Conservation (phyloP, 306 rosid genomes). For the Malus sylvestris region DNA sequence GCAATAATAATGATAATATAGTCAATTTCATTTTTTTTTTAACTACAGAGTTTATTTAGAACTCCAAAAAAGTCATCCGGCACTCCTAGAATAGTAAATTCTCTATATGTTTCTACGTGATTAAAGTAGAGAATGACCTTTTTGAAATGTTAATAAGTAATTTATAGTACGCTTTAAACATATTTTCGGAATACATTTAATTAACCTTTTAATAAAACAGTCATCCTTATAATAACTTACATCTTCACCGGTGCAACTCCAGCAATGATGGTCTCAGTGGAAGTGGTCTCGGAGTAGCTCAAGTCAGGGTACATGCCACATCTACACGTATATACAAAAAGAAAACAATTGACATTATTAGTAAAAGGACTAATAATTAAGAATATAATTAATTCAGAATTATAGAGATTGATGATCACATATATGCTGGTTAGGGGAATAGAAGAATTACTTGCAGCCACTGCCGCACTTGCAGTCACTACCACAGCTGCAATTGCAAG, state of each 20-base stretch:
- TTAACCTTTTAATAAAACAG: background rate
- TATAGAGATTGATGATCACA: background rate
- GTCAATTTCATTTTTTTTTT: background rate
- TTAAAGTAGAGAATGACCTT: no score
- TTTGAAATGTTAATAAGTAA: no score
- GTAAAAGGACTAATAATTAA: background rate
- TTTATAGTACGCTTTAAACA: background rate
- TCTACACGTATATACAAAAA: background rate
- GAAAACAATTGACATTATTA: background rate
- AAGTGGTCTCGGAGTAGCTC: slow-evolving; percentile 18
- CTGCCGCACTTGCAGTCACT: slow-evolving; percentile 14
- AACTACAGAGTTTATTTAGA: background rate
- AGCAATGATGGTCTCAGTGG: slow-evolving; percentile 16
- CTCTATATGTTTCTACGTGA: background rate
- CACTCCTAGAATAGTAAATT: background rate
- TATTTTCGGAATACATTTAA: background rate
- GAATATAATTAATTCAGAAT: background rate
- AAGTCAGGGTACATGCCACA: slow-evolving; percentile 21
- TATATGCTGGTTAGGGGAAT: background rate
- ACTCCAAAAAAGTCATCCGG: background rate
- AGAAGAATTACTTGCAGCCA: slow-evolving; percentile 6
- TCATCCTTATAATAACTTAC: slow-evolving; percentile 5
- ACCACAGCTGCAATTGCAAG: background rate
- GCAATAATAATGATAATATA: background rate
- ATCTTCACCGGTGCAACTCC: slow-evolving; percentile 28